Base-by-base conservation (phyloP, 192 early-diverging fungal genomes). In the Gonapodya prolifera region DNA sequence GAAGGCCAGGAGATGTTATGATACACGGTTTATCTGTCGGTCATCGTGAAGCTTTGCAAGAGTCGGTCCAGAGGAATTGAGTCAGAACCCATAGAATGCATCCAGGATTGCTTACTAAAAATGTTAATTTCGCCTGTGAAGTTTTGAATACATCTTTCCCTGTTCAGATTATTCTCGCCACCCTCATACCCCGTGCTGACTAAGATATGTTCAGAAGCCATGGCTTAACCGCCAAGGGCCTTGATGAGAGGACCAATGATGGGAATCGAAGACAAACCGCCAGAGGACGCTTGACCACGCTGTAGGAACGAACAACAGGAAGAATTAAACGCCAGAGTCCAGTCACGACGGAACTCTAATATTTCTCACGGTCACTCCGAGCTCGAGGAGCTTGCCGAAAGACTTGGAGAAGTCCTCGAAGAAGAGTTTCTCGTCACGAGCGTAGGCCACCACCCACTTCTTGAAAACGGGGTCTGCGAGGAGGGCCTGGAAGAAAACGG, bases 401-500 rank as follows among this genome's bases (percentile, higher is more conserved):
- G 86, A 84, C 61, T 77, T 36, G 18, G 84, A 45, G 77, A 87
- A 87, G 75, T 85, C 86, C 69, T 87, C 81, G 83, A 89, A 91
- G 81, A 91, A 93, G 17, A 74, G 45, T 33, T 89, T 84, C 81
- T 93, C 85, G 78, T 91, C 86, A 77, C 84, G 78, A 23, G 92
- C 92, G 80, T 92, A 93, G 30, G 87, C 79, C 70, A 89, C 82
- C 34, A 88, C 89, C 70, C 85, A 85, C 70, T 82, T 78, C 35
- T 84, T 83, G 81, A 91, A 91, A 33, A 78, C 77, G 30, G 87
- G 85, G 77, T 90, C 87, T 75, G 83, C 80, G 70, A 91, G 78
- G 32, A 92, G 79, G 28, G 90, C 89, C 45, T 61, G 45, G 8
- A 23, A 61, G 45, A 61, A 61, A n/a, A n/a, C n/a, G n/a, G n/a